phyloP scores from a whole-genome alignment of 2,329 filamentous ascomycete genomes.

The Fusarium chaquense region DNA sequence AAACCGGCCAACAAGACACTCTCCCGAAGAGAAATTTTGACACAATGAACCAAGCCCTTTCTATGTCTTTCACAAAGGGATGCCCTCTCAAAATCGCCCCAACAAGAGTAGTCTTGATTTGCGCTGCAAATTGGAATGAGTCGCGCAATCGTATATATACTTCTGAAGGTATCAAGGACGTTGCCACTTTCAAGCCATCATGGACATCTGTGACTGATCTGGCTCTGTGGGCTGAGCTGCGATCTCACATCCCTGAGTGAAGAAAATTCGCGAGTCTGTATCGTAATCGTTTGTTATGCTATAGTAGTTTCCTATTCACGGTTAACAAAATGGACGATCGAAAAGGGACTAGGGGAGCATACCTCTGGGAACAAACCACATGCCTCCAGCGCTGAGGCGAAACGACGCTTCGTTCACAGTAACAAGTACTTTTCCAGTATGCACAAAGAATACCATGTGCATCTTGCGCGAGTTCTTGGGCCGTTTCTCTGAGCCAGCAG shows the following conservation, averaged over 20 bases:
- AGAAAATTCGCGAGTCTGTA: constrained; percentile 83
- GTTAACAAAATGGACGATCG: constrained; percentile 15
- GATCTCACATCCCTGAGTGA: constrained; percentile 84
- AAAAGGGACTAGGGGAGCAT: constrained; percentile 53
- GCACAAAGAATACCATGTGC: constrained; percentile 97
- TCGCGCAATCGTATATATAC: neutral
- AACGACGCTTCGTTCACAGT: constrained; percentile 82
- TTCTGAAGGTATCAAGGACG: neutral
- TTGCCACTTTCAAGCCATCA: constrained; percentile 29
- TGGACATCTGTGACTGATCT: constrained; percentile 41
- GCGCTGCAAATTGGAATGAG: neutral
- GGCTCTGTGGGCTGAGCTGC: constrained; percentile 46
- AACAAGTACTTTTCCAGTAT: constrained; percentile 83
- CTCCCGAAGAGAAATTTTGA: constrained; percentile 19
- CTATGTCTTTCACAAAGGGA: constrained; percentile 8
- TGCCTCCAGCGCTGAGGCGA: constrained; percentile 85
- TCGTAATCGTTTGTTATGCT: constrained; percentile 86
- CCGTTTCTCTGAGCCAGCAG: constrained; percentile 84
- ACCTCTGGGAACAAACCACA: constrained; percentile 97
- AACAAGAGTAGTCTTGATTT: constrained; percentile 18
- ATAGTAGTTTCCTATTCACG: constrained; percentile 85
- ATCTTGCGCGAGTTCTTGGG: constrained; percentile 94
- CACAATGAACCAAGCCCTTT: neutral
- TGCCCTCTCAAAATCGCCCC: neutral
- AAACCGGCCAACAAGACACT: constrained; percentile 17